Percentiles rank a stretch among this genome's conserved stretches.
These are phyloP conservation scores for Terana coerulea DNA, from an alignment of 768 basidiomycete genomes.

Conservation along the genomic window DNA sequence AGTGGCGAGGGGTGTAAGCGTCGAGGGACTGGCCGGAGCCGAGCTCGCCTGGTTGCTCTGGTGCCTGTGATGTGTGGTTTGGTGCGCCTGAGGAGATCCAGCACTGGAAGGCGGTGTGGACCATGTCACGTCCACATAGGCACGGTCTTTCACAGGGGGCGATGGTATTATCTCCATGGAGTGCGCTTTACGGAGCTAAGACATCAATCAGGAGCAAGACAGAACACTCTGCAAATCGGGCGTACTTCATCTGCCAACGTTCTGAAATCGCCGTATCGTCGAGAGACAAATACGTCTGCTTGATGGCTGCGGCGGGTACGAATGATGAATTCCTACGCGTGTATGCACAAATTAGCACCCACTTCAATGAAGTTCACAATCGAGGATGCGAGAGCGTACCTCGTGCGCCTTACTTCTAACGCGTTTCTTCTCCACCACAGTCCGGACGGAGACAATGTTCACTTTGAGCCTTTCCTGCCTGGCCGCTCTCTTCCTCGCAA, in stretches of 20 bases:
- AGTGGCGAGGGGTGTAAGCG: neutral
- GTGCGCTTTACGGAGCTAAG: slow-evolving; percentile 80
- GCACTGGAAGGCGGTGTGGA: slow-evolving; percentile 24
- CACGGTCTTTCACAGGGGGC: slow-evolving; percentile 88
- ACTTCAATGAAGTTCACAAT: no score
- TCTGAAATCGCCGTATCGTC: slow-evolving; percentile 94
- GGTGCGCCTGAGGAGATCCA: slow-evolving; percentile 6
- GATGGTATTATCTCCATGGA: slow-evolving; percentile 76
- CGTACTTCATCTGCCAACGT: slow-evolving; percentile 81
- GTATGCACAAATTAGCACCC: neutral
- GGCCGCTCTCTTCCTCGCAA: slow-evolving; percentile 62
- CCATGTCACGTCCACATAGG: slow-evolving; percentile 49
- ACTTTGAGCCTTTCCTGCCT: slow-evolving; percentile 50
- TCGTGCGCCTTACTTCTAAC: slow-evolving; percentile 86
- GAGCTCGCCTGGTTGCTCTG: neutral
- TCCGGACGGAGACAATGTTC: slow-evolving; percentile 86
- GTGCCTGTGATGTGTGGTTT: neutral
- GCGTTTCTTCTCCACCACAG: slow-evolving; percentile 78
- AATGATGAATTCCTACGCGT: slow-evolving; percentile 85
- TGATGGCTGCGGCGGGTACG: slow-evolving; percentile 73
- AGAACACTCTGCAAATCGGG: neutral
- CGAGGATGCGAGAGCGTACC: slow-evolving; percentile 46
- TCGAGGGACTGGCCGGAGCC: slow-evolving; percentile 11
- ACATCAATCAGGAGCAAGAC: slow-evolving; percentile 5
- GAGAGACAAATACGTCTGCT: slow-evolving; percentile 81